Evolutionary conservation across 331 rosid genomes (phyloP), one percentile per base, ranked within the genome.

Genomic region (Cucumis variabilis): DNA sequence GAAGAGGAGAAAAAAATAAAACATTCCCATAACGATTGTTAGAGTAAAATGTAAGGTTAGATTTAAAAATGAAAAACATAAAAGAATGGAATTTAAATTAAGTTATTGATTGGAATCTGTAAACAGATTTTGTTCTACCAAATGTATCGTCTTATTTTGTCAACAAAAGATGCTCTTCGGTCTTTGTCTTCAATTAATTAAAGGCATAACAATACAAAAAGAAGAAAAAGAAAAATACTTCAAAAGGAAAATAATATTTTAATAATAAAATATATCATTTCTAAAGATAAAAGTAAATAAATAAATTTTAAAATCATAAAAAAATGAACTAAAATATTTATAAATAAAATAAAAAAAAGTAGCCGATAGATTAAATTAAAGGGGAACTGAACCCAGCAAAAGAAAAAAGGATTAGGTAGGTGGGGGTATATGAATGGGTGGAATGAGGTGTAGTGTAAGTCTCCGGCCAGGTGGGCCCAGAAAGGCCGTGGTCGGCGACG

Each of bases 371-470:
- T 76, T 44, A 69, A 41, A 20, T 13, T 25, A 50, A 13, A 48
- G 13, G 20, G 27, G 87, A 81, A 6, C 15, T 44, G 87, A 81
- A 6, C 21, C 90, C 27, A 20, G 12, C 12, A 10, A 15, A 17
- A 37, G 44, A 37, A 37, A 37, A 37, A 37, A 85, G 14, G 1
- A 53, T 24, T 85, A 23, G 11, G 79, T 88, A 75, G 86, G 92
- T 86, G 84, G 84, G 87, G 3, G 50, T 79, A 60, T 28, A 20
- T 0, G 11, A 81, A 11, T 81, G 85, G 85, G 20, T 58, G 70
- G n/a, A 27, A 20, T 28, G 71, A 25, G 48, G 48, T 53, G 68
- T 53, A 75, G 7, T 23, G 82, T n/a, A 58, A 81, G 9, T 51
- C 70, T 5, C 70, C 70, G 50, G 70, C 53, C 70, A 58, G 53